phyloP scores from a whole-genome alignment of 2,329 filamentous ascomycete species.

The Cytospora paraplurivora region DNA sequence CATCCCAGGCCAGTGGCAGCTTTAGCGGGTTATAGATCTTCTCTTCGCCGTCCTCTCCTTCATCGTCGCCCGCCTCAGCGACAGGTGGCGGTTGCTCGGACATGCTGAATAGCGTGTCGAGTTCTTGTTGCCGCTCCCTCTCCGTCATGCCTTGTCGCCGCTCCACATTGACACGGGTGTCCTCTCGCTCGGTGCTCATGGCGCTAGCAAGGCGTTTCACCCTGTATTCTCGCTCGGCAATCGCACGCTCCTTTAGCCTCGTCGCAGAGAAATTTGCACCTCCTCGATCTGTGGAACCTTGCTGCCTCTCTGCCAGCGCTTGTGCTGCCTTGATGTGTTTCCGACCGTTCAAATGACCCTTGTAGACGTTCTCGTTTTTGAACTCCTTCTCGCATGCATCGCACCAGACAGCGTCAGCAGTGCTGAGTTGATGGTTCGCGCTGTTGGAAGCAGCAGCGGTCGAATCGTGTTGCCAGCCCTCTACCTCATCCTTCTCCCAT shows the following conservation, averaged over 20 bases:
- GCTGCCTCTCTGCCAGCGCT: slow-evolving; percentile 55
- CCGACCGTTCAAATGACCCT: slow-evolving; percentile 82
- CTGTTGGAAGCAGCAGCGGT: slow-evolving; percentile 42
- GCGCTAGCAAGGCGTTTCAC: slow-evolving; percentile 77
- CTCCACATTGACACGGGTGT: slow-evolving; percentile 93
- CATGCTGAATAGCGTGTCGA: slow-evolving; percentile 75
- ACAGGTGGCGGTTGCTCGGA: slow-evolving; percentile 50
- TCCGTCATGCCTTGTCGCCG: slow-evolving; percentile 97
- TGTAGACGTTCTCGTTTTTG: slow-evolving; percentile 93
- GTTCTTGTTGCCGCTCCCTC: slow-evolving; percentile 88
- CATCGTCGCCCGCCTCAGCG: slow-evolving; percentile 62
- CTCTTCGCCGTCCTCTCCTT: slow-evolving; percentile 78
- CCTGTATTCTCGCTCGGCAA: slow-evolving; percentile 86
- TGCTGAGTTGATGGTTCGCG: slow-evolving; percentile 39
- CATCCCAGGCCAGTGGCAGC: slow-evolving; percentile 93
- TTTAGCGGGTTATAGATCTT: slow-evolving; percentile 97
- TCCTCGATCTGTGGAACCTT: slow-evolving; percentile 37
- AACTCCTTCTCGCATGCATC: slow-evolving; percentile 92
- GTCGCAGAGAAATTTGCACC: slow-evolving; percentile 32
- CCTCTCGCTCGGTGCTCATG: slow-evolving; percentile 84
- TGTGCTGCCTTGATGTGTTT: slow-evolving; percentile 89
- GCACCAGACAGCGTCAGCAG: slow-evolving; percentile 78
- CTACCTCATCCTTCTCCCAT: slow-evolving; percentile 79
- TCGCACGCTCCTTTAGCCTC: slow-evolving; percentile 74
- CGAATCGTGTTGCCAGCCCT: slow-evolving; percentile 72